phyloP scores from a whole-genome alignment of 2,329 filamentous ascomycete genomes.

The Dothistroma septosporum region DNA sequence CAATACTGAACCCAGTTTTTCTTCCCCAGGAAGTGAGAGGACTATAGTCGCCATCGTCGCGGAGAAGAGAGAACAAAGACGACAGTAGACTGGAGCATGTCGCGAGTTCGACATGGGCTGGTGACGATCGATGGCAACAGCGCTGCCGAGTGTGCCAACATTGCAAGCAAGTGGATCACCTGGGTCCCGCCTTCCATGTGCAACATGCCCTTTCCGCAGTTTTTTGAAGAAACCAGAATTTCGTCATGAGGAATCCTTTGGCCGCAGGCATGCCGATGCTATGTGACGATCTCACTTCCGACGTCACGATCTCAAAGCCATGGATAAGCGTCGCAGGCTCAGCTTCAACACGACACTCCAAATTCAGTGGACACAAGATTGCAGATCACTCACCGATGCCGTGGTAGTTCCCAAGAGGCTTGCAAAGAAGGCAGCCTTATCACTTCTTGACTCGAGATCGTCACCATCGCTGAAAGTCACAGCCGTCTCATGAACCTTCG shows the following conservation, averaged over 20 bases:
- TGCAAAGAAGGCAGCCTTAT: background rate
- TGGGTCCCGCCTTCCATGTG: background rate
- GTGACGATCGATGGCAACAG: background rate
- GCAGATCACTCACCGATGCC: background rate
- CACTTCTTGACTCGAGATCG: background rate
- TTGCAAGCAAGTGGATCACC: background rate
- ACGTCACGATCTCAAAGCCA: no score
- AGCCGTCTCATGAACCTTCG: background rate
- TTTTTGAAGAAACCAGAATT: background rate
- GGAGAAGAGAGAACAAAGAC: background rate
- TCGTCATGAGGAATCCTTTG: background rate
- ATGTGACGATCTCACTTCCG: no score
- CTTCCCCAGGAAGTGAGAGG: slow-evolving; percentile 9
- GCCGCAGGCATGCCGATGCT: no score
- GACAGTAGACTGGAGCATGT: background rate
- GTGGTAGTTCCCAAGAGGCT: no score
- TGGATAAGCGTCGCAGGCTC: background rate
- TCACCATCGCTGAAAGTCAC: background rate
- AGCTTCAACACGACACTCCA: background rate
- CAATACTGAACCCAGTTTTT: slow-evolving; percentile 43
- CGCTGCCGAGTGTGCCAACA: background rate
- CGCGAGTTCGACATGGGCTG: background rate
- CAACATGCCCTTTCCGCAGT: background rate
- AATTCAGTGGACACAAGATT: background rate
- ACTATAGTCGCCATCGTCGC: background rate